These are phyloP conservation scores for Marchantia polymorpha DNA, from an alignment of 225 moss, liverwort and hornwort species.

Conservation along the genomic window DNA sequence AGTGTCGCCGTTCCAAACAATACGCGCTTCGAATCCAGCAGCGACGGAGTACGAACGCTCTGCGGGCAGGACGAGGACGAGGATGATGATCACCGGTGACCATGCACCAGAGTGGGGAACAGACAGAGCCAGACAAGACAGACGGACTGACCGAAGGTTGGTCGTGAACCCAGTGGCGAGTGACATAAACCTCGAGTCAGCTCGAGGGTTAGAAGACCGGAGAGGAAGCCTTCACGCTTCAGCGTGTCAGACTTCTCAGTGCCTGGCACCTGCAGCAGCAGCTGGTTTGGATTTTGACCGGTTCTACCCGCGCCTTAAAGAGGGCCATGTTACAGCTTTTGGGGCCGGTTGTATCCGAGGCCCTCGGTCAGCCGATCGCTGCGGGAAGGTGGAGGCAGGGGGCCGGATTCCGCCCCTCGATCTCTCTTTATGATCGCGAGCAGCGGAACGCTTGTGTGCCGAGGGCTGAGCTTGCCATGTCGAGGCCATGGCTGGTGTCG, in stretches of 20 bases:
- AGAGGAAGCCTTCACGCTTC: background rate
- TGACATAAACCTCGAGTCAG: too few relatives aligned
- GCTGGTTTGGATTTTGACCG: background rate
- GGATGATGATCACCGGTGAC: background rate
- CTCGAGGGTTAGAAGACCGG: too few relatives aligned
- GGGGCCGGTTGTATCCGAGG: slow-evolving; percentile 1
- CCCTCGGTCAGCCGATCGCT: background rate
- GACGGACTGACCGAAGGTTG: background rate
- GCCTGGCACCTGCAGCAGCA: background rate
- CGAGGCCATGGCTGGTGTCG: too few relatives aligned
- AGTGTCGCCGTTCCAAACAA: background rate
- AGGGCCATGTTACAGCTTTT: background rate
- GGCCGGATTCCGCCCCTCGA: too few relatives aligned
- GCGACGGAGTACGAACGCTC: background rate
- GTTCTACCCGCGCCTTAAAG: background rate
- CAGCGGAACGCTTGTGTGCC: background rate
- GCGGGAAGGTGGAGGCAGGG: background rate
- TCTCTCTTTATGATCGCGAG: too few relatives aligned
- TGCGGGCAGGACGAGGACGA: background rate
- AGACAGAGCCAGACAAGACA: background rate
- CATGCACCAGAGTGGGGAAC: background rate
- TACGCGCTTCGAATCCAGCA: background rate
- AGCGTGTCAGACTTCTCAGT: background rate
- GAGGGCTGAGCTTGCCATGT: too few relatives aligned
- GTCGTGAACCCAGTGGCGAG: too few relatives aligned